Base-by-base conservation (phyloP, 2,329 filamentous ascomycete genomes). In the Fusarium sp. region DNA sequence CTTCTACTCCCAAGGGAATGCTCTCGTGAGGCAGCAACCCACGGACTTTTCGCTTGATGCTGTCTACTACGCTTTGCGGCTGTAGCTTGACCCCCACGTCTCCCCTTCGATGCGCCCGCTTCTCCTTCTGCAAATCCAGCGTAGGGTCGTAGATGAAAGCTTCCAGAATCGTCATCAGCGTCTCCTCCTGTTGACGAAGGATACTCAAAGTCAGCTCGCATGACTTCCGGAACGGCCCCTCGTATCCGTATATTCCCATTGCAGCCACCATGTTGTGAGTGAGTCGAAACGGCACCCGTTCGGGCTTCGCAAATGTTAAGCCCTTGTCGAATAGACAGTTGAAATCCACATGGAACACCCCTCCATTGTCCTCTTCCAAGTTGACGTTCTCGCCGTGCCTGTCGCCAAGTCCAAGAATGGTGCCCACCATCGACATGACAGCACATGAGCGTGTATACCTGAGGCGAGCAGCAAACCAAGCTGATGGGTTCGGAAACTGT, bases 321-420 rank as follows among this genome's bases (percentile, higher is more conserved):
- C 96, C 96, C 77, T 99, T 99, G 84, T 99, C 97, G 79, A 99
- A 99, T 6, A 99, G 90, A 80, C 97, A 99, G 82, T 99, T 99
- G 87, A 99, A 99, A 82, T 99, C 96, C 47, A 99, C 97, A 81
- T 99, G 96, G 81, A 99, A 93, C 3, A 97, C 91, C 54, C 95
- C 95, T 46, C 97, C 96, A 70, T 94, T 97, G 60, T 93, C 92
- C 82, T 98, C 94, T 80, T 98, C 94, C 34, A 99, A 90, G 31
- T 98, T 89, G 59, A 99, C 94, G 80, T 99, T 99, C 80, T 99
- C 96, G 62, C 95, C 95, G 81, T 99, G 96, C 5, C 96, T 91
- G 81, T 99, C 96, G 40, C 96, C 96, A 1, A 99, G 86, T 0
- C 92, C 96, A 6, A 99, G 88, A 51, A 98, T 95, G 60, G 97